Evolutionary conservation across 1,284 basidiomycete genomes (phyloP).

Genomic region (Cryptococcus sp.): DNA sequence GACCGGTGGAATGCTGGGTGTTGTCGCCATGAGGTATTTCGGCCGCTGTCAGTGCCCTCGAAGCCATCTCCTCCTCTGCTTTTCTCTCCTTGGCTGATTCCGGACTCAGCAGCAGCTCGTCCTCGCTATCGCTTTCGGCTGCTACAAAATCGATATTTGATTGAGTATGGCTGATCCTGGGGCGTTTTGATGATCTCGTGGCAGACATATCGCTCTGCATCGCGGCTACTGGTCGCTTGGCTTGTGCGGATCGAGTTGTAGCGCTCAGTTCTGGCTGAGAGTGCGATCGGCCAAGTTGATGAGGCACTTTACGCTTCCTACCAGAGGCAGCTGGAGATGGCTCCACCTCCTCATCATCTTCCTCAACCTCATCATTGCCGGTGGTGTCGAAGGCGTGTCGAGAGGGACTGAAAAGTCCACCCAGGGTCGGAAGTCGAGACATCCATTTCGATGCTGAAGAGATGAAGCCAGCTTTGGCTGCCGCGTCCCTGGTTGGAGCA

Average conservation of each 20-base stretch:
- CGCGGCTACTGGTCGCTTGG: background rate
- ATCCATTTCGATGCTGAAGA: background rate
- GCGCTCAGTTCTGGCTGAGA: background rate
- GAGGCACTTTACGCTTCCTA: background rate
- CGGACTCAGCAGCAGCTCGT: slow-evolving; percentile 27
- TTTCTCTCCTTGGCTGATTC: slow-evolving; percentile 18
- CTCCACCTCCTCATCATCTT: background rate
- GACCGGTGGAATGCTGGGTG: background rate
- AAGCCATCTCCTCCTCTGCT: slow-evolving; percentile 19
- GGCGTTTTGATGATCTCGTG: background rate
- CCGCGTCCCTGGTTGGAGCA: background rate
- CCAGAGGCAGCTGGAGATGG: background rate
- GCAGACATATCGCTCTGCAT: background rate
- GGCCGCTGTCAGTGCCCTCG: background rate
- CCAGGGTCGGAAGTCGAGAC: background rate
- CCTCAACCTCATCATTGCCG: background rate
- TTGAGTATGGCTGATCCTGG: background rate
- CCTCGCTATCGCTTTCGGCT: slow-evolving; percentile 14
- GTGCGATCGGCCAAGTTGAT: background rate
- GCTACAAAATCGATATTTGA: background rate
- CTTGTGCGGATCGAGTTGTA: background rate
- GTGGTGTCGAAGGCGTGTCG: background rate
- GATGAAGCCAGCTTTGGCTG: background rate
- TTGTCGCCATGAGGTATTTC: background rate
- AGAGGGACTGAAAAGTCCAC: background rate